Conservation (phyloP, 2,329 filamentous ascomycete genomes). For the Sporothrix pallida region DNA sequence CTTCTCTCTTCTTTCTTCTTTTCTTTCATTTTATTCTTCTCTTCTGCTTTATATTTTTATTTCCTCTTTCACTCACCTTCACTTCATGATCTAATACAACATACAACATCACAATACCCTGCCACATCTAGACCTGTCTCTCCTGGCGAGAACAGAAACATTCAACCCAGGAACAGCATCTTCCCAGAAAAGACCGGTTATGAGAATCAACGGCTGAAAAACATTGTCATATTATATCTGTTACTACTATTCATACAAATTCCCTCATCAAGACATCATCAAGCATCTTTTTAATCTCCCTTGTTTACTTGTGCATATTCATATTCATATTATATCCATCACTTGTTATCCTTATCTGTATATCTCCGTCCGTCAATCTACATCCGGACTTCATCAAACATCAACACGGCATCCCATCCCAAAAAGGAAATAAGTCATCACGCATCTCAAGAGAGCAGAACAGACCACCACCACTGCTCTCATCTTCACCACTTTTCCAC, state of each 20-base stretch:
- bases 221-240: conserved; percentile 17
- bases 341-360: conserved; percentile 16
- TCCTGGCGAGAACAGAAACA: conserved; percentile 34
- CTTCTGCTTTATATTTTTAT: not conserved
- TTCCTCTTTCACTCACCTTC: not conserved
- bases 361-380: conserved; percentile 10
- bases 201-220: conserved; percentile 17
- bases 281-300: conserved; percentile 1
- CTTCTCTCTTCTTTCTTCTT: not conserved
- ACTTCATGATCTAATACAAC: conserved; percentile 6
- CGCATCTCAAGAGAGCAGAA: conserved; percentile 1
- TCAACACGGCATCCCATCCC: not conserved
- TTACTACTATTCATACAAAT: not conserved
- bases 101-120: not conserved
- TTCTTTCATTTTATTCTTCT: not conserved
- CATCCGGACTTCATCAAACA: not conserved
- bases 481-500: not conserved
- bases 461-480: not conserved
- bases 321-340: not conserved
- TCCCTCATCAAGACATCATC: not conserved
- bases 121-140: conserved; percentile 27
- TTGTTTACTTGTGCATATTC: conserved; percentile 23
- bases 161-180: conserved; percentile 25
- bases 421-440: conserved; percentile 18
- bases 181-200: conserved; percentile 23